A percentile compares a stretch with the other conserved stretches of the same genome.
phyloP scores from a whole-genome alignment of 2,329 filamentous ascomycete genomes.

The Graphilbum ipis-grandicollis region DNA sequence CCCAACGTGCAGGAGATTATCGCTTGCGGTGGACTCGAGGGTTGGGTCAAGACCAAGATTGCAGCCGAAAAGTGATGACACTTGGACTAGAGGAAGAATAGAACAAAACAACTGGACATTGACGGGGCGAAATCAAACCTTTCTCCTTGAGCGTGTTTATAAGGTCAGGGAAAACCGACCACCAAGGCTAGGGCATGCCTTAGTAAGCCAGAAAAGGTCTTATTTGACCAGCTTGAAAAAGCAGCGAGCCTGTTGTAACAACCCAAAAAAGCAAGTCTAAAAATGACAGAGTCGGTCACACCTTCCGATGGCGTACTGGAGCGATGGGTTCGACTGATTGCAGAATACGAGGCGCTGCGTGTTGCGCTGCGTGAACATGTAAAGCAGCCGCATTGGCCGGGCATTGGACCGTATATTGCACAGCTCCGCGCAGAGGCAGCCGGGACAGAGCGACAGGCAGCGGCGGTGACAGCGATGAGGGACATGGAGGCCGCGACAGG shows the following conservation, averaged over 20 bases:
- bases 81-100: no score
- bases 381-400: constrained; percentile 7
- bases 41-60: constrained; percentile 65
- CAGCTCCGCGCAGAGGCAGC: constrained; percentile 6
- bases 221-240: no score
- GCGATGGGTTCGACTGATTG: constrained; percentile 5
- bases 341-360: constrained; percentile 7
- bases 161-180: no score
- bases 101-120: no score
- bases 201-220: no score
- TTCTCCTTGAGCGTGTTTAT: no score
- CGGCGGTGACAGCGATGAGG: no score
- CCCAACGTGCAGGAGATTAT: constrained; percentile 73
- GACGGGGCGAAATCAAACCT: no score
- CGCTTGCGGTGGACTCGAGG: constrained; percentile 58
- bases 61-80: constrained; percentile 9
- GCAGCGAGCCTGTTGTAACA: no score
- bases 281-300: neutral
- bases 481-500: neutral
- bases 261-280: no score
- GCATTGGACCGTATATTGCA: constrained; percentile 6
- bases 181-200: no score
- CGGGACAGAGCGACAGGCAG: neutral
- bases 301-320: neutral
- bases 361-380: constrained; percentile 4